These are phyloP conservation scores for Euclidium syriacum DNA, from an alignment of 345 rosid species.

Conservation along the genomic window DNA sequence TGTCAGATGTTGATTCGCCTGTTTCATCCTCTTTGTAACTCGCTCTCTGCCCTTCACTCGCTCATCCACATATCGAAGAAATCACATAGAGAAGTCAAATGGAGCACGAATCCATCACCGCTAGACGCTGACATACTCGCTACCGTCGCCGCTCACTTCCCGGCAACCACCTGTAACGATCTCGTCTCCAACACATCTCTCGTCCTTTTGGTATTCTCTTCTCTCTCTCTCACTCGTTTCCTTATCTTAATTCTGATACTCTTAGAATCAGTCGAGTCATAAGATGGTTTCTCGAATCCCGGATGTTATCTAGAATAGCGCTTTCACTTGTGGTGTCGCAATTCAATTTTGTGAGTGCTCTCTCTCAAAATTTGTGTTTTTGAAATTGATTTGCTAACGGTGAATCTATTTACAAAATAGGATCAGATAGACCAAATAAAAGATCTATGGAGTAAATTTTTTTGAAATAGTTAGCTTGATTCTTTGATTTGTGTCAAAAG, in stretches of 20 bases:
- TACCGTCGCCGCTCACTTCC: conserved; percentile 58
- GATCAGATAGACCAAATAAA: no score
- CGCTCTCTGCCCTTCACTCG: neutral
- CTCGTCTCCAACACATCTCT: conserved; percentile 39
- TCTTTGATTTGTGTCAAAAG: neutral
- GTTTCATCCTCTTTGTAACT: neutral
- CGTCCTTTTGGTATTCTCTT: conserved; percentile 50
- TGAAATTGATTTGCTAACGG: no score
- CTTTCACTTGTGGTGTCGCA: no score
- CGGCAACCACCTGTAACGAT: conserved; percentile 32
- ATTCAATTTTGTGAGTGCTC: no score
- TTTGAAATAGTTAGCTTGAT: no score
- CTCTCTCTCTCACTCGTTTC: neutral
- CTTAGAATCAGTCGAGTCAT: neutral
- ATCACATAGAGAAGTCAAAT: no score
- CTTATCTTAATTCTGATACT: neutral
- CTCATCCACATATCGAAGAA: neutral
- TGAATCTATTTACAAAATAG: no score
- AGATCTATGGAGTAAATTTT: no score
- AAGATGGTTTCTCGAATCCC: no score
- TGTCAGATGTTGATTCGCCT: no score
- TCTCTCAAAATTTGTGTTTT: no score
- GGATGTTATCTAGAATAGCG: no score
- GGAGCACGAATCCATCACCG: conserved; percentile 49
- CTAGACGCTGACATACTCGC: conserved; percentile 61